Percentiles rank a stretch among this genome's conserved stretches.
Conservation (phyloP, 1,139 yeast genomes). For the Saccharomycopsis hybrid region DNA sequence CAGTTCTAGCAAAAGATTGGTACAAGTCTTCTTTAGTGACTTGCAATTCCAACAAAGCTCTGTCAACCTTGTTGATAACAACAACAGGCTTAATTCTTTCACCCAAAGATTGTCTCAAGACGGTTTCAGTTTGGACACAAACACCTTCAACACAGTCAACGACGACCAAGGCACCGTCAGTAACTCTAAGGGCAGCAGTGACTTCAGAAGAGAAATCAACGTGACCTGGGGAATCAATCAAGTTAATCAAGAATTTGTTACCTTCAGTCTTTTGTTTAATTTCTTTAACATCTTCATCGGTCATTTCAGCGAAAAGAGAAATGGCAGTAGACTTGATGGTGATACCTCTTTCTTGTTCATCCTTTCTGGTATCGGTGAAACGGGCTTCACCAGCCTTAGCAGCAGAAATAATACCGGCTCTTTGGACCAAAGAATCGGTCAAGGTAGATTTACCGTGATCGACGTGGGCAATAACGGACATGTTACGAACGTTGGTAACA, state of each 20-base stretch:
- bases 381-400: constrained; percentile 99
- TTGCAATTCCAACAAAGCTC: constrained; percentile 98
- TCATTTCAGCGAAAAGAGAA: constrained; percentile 87
- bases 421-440: constrained; percentile 98
- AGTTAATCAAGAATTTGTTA: constrained; percentile 91
- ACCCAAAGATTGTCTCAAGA: constrained; percentile 97
- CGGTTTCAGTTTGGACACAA: constrained; percentile 99
- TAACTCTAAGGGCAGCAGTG: constrained; percentile 99
- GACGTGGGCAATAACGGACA: constrained; percentile 99
- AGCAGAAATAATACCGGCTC: constrained; percentile 99
- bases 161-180: constrained; percentile 99
- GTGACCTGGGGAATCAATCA: constrained; percentile 99
- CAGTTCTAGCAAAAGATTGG: constrained; percentile 97
- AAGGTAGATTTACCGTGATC: constrained; percentile 99
- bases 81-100: constrained; percentile 99
- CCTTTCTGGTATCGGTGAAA: constrained; percentile 99
- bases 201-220: constrained; percentile 99
- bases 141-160: constrained; percentile 99
- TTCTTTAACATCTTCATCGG: constrained; percentile 89
- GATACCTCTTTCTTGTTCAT: constrained; percentile 99
- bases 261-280: constrained; percentile 94
- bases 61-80: constrained; percentile 97
- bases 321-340: constrained; percentile 99
- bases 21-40: constrained; percentile 98
- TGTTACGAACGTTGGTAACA: constrained; percentile 99